phyloP scores from a whole-genome alignment of 106 monocot genomes.

The Cymbidium sinense region DNA sequence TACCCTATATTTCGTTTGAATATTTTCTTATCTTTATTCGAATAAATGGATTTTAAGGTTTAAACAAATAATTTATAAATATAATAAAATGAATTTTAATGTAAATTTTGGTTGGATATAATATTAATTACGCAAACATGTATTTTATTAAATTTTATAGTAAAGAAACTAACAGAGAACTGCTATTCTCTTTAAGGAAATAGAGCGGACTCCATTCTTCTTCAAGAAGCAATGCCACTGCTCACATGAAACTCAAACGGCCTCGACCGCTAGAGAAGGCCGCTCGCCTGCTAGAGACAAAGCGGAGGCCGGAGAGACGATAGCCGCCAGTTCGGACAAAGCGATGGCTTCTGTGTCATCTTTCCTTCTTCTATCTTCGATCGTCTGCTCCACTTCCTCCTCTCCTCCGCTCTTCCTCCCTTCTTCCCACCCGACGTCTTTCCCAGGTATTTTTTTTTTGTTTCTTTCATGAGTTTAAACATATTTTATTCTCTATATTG shows the following conservation, averaged over 20 bases:
- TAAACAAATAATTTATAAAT: too few relatives aligned
- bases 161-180: too few relatives aligned
- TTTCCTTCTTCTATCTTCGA: not conserved
- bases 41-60: too few relatives aligned
- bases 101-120: too few relatives aligned
- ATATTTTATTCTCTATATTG: not conserved
- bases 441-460: slow-evolving; percentile 4
- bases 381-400: slow-evolving; percentile 3
- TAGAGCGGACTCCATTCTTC: too few relatives aligned
- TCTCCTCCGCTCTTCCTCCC: slow-evolving; percentile 6
- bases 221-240: not conserved
- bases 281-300: not conserved
- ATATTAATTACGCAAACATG: too few relatives aligned
- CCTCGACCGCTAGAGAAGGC: not conserved
- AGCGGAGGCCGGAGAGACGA: not conserved
- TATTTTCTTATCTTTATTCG: too few relatives aligned
- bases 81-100: too few relatives aligned
- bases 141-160: too few relatives aligned
- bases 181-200: not conserved
- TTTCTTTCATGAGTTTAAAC: not conserved
- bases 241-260: not conserved
- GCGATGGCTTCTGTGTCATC: not conserved
- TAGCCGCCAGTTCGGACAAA: not conserved
- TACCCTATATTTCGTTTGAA: too few relatives aligned
- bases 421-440: slow-evolving; percentile 1